Base-by-base conservation (phyloP, 345 rosid genomes). In the Rubroshorea leprosula region DNA sequence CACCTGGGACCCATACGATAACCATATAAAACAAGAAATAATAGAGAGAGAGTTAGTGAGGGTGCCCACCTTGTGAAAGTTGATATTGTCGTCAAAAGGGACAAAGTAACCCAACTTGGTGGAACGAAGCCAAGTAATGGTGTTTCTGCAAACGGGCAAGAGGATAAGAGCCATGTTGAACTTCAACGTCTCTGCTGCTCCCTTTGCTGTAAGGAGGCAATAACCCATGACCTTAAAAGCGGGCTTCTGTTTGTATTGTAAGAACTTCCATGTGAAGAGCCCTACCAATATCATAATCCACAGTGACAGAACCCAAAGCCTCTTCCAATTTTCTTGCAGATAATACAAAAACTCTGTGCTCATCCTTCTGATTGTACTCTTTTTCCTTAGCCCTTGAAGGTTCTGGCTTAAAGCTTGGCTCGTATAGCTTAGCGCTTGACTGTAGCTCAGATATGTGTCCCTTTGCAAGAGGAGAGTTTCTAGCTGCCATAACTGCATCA, bases 371-470 rank as follows among this genome's bases (percentile, higher is more conserved):
- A 93, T 76, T 41, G 75, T 70, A 58, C 75, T 75, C 53, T 69
- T 81, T 51, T 66, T 69, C 53, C 94, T 74, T 51, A 93, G 50
- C n/a, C 99, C 99, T 54, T 89, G 99, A 23, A 93, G 78, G 68
- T 93, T 93, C 70, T 93, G 99, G 81, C 99, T 93, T 66, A 93
- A 64, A 51, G 97, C 97, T 70, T 93, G 99, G 74, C 99, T 93
- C 2, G 99, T 93, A 73, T 93, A 89, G 74, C 99, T 93, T 18
- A 93, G 72, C 25, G 97, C 96, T 77, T 89, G 96, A 54, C 99
- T 93, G 69, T 93, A 89, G 78, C 80, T 93, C 14, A 87, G 73
- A 71, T 89, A 93, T 63, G 99, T 93, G 72, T 93, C 99, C 72
- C 87, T 93, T 52, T 93, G 99, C 47, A 93, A 74, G 56, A 93